Percentiles rank a stretch among this genome's conserved stretches.
These are phyloP conservation scores for Mychonastes homosphaera DNA, from an alignment of 139 green algal genomes.

Conservation along the genomic window DNA sequence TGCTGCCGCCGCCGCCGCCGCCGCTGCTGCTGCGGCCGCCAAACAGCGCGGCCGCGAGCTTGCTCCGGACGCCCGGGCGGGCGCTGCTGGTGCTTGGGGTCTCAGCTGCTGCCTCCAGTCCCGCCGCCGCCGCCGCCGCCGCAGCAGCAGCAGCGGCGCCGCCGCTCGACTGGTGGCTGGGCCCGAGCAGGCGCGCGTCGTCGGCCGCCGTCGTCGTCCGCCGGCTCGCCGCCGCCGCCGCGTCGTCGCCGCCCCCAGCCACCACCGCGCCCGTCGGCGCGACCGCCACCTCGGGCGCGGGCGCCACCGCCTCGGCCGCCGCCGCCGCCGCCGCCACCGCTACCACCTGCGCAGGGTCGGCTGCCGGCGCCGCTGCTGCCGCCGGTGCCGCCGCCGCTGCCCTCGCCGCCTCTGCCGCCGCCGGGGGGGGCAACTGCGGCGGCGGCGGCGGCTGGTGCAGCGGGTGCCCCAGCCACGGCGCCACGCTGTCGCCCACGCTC, in stretches of 20 bases:
- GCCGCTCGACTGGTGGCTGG: no score
- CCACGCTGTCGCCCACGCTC: conserved; percentile 11
- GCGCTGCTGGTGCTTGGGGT: no score
- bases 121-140: no score
- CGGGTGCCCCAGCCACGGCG: conserved; percentile 10
- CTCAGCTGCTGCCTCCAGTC: no score
- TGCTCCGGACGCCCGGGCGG: no score
- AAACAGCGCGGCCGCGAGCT: background rate
- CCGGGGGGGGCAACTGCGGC: background rate
- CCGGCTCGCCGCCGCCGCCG: background rate
- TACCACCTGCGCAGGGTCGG: background rate
- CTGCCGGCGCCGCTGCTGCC: background rate
- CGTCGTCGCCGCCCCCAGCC: background rate
- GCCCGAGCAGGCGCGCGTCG: no score
- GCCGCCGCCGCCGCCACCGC: background rate
- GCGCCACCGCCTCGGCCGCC: background rate
- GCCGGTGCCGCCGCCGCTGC: background rate
- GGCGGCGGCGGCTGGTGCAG: background rate
- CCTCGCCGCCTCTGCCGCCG: background rate
- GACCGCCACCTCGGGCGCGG: background rate
- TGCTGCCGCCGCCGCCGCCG: background rate
- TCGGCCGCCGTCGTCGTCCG: background rate
- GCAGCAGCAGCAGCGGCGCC: no score
- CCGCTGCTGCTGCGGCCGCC: background rate
- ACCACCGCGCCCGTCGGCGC: background rate